These are phyloP conservation scores for Sugiyamaella xylanicola DNA, from an alignment of 1,139 yeast species.

Conservation along the genomic window DNA sequence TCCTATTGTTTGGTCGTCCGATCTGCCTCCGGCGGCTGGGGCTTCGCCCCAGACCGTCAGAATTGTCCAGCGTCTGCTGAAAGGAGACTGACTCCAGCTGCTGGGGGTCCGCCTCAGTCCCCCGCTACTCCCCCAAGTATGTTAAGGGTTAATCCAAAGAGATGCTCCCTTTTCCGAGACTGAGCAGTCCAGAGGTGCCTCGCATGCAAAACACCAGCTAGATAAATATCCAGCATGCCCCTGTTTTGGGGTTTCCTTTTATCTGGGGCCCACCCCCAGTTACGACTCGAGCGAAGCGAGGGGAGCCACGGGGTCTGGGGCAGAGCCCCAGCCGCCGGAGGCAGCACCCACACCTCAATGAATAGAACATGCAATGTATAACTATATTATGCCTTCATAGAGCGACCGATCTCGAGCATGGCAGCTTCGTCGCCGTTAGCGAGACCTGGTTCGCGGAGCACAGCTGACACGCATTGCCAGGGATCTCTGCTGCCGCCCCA, in stretches of 20 bases:
- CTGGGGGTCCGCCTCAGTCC: not conserved
- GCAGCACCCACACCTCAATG: no score
- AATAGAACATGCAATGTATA: not conserved
- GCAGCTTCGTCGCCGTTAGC: constrained; percentile 70
- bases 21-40: constrained; percentile 6
- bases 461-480: constrained; percentile 83
- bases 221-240: no score
- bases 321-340: constrained; percentile 8
- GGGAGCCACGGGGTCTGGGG: constrained; percentile 4
- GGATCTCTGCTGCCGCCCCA: constrained; percentile 97
- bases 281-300: constrained; percentile 5
- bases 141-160: not conserved
- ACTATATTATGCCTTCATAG: not conserved
- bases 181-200: not conserved
- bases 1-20: no score
- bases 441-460: constrained; percentile 62
- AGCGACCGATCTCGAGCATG: constrained; percentile 63
- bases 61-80: not conserved
- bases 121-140: no score
- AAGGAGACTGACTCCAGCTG: not conserved
- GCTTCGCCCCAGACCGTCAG: not conserved
- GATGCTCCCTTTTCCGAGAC: not conserved
- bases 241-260: no score
- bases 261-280: not conserved
- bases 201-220: no score